Conservation (phyloP, 2,329 filamentous ascomycete species). For the Paradendryphiella salina region DNA sequence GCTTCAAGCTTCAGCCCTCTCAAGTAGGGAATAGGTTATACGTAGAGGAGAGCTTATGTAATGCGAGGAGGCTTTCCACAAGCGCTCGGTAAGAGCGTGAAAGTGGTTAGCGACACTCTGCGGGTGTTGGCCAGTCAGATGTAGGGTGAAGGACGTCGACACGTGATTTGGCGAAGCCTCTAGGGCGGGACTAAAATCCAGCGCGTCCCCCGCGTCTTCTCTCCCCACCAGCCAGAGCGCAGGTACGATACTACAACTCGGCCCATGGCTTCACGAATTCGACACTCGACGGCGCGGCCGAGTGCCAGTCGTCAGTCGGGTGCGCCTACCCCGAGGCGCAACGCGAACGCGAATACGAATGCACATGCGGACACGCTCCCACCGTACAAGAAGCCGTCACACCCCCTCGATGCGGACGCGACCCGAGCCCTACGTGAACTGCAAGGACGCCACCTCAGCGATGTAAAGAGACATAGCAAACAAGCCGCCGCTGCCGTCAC, state of each 20-base stretch:
- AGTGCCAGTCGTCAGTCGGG: conserved; percentile 17
- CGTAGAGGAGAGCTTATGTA: no score
- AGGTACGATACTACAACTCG: background rate
- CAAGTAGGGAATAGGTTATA: no score
- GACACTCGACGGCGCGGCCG: conserved; percentile 15
- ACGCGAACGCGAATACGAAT: conserved; percentile 16
- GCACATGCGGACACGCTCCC: conserved; percentile 37
- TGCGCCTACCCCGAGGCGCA: conserved; percentile 2
- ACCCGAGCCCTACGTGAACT: conserved; percentile 54
- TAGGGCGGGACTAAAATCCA: background rate
- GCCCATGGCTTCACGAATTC: conserved; percentile 32
- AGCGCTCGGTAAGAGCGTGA: no score
- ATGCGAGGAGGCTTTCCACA: no score
- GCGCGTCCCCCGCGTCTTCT: conserved; percentile 11
- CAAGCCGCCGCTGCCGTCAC: conserved; percentile 54
- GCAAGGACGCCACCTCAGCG: conserved; percentile 47
- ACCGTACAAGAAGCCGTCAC: conserved; percentile 59
- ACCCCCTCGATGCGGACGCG: conserved; percentile 55
- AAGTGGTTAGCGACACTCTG: no score
- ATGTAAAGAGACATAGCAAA: conserved; percentile 55
- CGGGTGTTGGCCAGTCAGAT: no score
- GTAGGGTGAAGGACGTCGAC: background rate
- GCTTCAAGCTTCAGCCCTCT: no score
- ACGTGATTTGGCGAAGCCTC: conserved; percentile 10
- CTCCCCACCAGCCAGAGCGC: background rate